Evolutionary conservation across 208 protist species (phyloP).

Genomic region (Porcisia hertigi): DNA sequence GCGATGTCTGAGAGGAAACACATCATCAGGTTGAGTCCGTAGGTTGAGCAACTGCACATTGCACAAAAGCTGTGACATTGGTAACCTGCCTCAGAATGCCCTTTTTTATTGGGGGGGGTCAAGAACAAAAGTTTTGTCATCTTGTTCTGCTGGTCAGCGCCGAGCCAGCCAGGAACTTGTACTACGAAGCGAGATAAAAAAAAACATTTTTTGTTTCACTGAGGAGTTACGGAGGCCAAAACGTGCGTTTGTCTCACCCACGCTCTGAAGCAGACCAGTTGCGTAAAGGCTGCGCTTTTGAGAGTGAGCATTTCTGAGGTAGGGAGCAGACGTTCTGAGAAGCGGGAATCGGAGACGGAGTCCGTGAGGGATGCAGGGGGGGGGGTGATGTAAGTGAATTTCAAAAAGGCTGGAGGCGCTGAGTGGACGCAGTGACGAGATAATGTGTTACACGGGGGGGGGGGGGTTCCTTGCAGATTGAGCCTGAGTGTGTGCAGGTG

Average conservation of each 20-base stretch:
- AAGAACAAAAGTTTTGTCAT: not conserved
- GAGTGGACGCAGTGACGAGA: too few species aligned
- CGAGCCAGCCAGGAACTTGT: not conserved
- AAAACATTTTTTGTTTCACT: not conserved
- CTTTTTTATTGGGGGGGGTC: too few species aligned
- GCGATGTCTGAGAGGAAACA: not conserved
- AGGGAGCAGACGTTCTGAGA: not conserved
- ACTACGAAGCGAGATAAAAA: not conserved
- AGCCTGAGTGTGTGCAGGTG: too few species aligned
- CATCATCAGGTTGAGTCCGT: not conserved
- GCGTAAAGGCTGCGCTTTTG: not conserved
- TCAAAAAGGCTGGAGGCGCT: too few species aligned
- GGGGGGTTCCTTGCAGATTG: not conserved
- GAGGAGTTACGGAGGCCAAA: not conserved
- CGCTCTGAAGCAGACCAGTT: not conserved
- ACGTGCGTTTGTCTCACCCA: not conserved
- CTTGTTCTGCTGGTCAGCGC: not conserved
- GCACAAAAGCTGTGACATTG: not conserved
- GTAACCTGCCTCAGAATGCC: not conserved
- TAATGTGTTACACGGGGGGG: too few species aligned
- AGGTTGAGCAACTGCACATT: not conserved
- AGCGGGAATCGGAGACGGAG: not conserved
- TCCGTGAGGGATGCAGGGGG: too few species aligned
- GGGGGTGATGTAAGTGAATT: too few species aligned
- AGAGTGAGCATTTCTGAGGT: not conserved